Evolutionary conservation across 495 filamentous ascomycete species (phyloP), one percentile per base, ranked within the genome.

Genomic region (Aspergillus cavernicola): DNA sequence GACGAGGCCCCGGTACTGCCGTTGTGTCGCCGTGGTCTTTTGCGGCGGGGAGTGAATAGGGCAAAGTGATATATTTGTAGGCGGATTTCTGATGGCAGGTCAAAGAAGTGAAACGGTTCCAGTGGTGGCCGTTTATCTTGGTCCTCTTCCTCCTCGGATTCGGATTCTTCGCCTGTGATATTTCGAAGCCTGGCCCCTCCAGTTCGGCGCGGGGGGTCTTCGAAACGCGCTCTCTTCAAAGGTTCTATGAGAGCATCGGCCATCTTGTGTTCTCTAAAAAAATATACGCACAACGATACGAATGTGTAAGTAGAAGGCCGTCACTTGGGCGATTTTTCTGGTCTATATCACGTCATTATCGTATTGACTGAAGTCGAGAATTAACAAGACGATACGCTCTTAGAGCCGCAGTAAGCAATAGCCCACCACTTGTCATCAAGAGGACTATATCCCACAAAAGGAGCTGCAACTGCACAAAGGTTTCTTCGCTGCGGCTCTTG

Each of bases 71-170:
- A 90, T 33, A 96, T 80, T 41, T 81, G 81, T 36, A 83, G 57
- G 8, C 90, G 87, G 26, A 96, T 73, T 62, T 96, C 90, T 9
- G 82, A 78, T 0, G 90, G 90, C 0, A 96, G 75, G 42, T 85
- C 79, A 62, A 95, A 80, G 68, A 95, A 90, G 23, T 74, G 81
- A 61, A 95, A 95, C 0, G 80, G 75, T 20, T 50, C 32, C 18
- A 15, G 10, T 18, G 52, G 53, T 22, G 31, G 24, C n/a, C n/a
- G n/a, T n/a, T 48, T 8, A 13, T 52, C 18, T 36, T 59, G 45
- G 39, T 40, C 32, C 42, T 60, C 53, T 36, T 55, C 46, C 37
- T 56, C 57, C 28, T 56, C 57, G 12, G 31, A 33, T n/a, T n/a
- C n/a, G 19, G 56, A 57, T 50, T 56, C 36, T 49, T 53, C 35